Evolutionary conservation across 306 rosid species (phyloP), one percentile per base, ranked within the genome.

Genomic region (Sindora glabra): DNA sequence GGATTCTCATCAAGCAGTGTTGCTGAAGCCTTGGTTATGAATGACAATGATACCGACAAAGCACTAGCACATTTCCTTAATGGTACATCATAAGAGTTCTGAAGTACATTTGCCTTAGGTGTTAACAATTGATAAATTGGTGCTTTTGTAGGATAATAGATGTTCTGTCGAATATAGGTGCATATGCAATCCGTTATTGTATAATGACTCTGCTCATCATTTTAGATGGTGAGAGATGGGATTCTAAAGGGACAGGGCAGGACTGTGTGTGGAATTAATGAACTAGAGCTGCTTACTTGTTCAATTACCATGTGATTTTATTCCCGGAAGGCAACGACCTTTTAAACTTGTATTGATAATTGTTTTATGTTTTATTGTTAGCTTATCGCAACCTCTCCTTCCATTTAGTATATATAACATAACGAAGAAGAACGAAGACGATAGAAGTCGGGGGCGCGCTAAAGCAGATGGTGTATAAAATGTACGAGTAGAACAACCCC

Each of bases 1-100:
- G 99, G 99, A 29, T 94, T 94, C 78, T 64, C 94, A 14, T 54
- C 95, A 4, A 74, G 41, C 60, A 77, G 68, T 37, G 85, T 94
- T 24, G 83, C 82, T 1, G 94, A 94, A 61, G 90, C 90, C 5
- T 73, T 94, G 63, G 30, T 82, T 36, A 79, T 77, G 90, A 49
- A 89, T 53, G 99, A 89, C 45, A 94, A 94, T 21, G 83, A 86
- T 72, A 84, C 89, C 10, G 99, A 94, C 62, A 89, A 77, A 79
- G 97, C 95, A 44, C 70, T 94, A 19, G 87, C 95, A 7, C 78
- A 86, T 79, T 84, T 84, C 61, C 95, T 94, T 16, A 84, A 37
- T 36, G 73, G 77, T 57, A 46, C 95, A 8, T 74, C 94, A 1
- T 86, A 74, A 86, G 72, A 46, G 51, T 73, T 36, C n/a, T 29